phyloP scores from a whole-genome alignment of 2,329 filamentous ascomycete genomes.

The Geosmithia morbida region DNA sequence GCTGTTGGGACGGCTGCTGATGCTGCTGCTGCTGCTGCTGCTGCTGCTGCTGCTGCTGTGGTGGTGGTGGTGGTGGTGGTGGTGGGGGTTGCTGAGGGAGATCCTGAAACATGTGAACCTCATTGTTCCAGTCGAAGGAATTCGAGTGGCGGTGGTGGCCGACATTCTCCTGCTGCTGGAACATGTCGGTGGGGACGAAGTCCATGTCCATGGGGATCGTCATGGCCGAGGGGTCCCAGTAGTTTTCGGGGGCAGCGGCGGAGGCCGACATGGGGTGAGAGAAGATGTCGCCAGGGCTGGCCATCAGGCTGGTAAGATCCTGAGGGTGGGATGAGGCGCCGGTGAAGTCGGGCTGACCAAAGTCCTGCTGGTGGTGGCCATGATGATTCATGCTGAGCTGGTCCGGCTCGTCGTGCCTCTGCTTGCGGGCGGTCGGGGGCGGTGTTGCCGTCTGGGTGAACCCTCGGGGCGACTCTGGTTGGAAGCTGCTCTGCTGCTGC shows the following conservation, averaged over 20 bases:
- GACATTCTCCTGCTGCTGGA: constrained; percentile 12
- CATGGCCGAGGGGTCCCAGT: constrained; percentile 44
- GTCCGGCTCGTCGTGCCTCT: constrained; percentile 37
- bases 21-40: not conserved
- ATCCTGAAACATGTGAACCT: constrained; percentile 40
- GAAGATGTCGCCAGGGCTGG: constrained; percentile 39
- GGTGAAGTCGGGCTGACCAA: constrained; percentile 35
- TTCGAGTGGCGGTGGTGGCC: constrained; percentile 28
- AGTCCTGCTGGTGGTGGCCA: constrained; percentile 35
- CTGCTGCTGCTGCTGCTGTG: too few relatives aligned
- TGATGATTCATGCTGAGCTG: constrained; percentile 40
- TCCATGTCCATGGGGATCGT: constrained; percentile 40
- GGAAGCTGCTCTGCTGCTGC: not conserved
- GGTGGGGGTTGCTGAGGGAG: constrained; percentile 16
- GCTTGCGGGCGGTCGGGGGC: constrained; percentile 41
- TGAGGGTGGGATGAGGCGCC: constrained; percentile 32
- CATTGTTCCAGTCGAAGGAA: constrained; percentile 42
- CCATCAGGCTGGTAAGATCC: constrained; percentile 31
- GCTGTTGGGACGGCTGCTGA: constrained; percentile 24
- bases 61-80: too few relatives aligned
- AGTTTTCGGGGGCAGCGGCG: constrained; percentile 32
- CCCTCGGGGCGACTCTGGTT: constrained; percentile 6
- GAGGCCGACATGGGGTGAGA: constrained; percentile 46
- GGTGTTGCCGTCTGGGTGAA: constrained; percentile 41
- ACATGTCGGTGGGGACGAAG: constrained; percentile 20